phyloP scores from a whole-genome alignment of 139 green algal species.

The Coelastrella sp. region DNA sequence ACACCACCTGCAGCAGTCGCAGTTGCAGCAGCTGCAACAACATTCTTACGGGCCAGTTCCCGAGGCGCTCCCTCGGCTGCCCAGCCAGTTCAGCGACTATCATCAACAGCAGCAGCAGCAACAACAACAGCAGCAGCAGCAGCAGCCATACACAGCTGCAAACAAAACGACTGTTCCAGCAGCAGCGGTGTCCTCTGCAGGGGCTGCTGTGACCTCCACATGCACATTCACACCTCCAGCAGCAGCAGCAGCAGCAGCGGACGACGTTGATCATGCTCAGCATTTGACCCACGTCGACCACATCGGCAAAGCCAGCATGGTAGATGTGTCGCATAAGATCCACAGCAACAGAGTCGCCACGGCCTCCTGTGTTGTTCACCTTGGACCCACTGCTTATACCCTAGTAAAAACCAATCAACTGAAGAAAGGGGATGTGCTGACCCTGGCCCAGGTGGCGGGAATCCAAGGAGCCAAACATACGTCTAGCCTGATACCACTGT shows the following conservation, averaged over 20 bases:
- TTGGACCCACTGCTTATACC: constrained; percentile 74
- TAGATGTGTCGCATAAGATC: constrained; percentile 83
- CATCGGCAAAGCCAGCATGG: constrained; percentile 82
- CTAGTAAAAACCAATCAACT: constrained; percentile 78
- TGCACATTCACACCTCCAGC: constrained; percentile 32
- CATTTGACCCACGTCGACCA: constrained; percentile 67
- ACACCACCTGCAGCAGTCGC: constrained; percentile 32
- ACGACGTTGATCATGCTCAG: background rate
- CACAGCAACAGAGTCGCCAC: constrained; percentile 65
- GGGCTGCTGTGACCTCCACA: background rate
- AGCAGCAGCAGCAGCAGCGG: constrained; percentile 28
- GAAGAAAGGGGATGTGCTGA: constrained; percentile 93
- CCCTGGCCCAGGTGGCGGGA: constrained; percentile 87
- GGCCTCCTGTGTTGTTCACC: constrained; percentile 75
- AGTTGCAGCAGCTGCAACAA: background rate
- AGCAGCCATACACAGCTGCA: background rate
- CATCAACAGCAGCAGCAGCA: too few relatives aligned
- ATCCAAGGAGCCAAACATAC: constrained; percentile 95
- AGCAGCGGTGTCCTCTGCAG: background rate
- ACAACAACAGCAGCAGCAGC: constrained; percentile 10
- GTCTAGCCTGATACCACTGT: constrained; percentile 87
- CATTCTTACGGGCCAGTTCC: background rate
- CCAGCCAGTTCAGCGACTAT: too few relatives aligned
- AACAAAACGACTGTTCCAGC: background rate
- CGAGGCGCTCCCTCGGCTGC: too few relatives aligned